Base-by-base conservation (phyloP, 1,284 basidiomycete species). In the Cryptococcus sp. region DNA sequence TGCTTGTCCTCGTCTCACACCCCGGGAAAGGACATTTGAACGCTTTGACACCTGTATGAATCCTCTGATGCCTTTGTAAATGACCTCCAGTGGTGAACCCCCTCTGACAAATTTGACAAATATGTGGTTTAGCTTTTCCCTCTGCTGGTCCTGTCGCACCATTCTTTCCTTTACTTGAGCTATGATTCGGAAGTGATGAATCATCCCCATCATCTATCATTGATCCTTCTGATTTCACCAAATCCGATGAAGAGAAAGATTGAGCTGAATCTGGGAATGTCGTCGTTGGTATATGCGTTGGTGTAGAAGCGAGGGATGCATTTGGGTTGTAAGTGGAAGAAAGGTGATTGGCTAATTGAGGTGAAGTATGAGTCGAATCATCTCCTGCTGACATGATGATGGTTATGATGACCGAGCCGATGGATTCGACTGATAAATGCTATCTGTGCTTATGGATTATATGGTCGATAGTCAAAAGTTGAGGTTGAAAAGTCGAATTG, bases 1-100 rank as follows among this genome's bases (percentile, higher is more conserved):
- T 59, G 53, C 68, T 73, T 15, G 71, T 74, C 54, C 68, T 63
- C 31, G 72, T 74, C 63, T 74, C 72, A 56, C 72, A 74, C 8
- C 71, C 72, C 11, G 72, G 74, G 62, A 68, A 74, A 5, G 73
- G 74, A 58, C 72, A 76, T 59, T 70, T 72, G 66, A 74, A 73
- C 33, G 72, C 74, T 65, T 74, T 76, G 49, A 74, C 73, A 44
- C 74, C 72, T 3, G 72, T 74, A 54, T 74, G 74, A 43, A 76
- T 76, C 58, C 72, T 55, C 59, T 73, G 72, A 61, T 74, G 72
- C 46, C 74, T 58, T 58, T 74, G 72, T 46, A 76, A 54, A 61
- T 76, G 73, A 2, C 73, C 74, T 5, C 72, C 72, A 6, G 73
- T 73, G 32, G 74, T 73, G 56, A 74, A 76, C 1, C 67, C 71